Base-by-base conservation (phyloP, 2,329 filamentous ascomycete species). In the Hypoxylon sp. region DNA sequence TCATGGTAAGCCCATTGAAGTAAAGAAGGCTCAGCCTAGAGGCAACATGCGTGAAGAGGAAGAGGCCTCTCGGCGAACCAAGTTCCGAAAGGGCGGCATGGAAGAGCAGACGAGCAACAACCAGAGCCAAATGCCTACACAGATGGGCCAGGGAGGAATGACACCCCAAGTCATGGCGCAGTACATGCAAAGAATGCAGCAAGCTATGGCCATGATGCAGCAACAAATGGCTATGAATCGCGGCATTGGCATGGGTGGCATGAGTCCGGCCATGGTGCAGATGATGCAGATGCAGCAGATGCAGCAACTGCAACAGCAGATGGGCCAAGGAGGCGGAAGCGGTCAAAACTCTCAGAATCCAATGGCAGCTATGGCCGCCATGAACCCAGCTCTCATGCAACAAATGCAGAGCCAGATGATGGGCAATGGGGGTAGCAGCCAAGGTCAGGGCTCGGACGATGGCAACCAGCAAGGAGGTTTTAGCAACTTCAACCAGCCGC, bases 101-200 rank as follows among this genome's bases (percentile, higher is more conserved):
- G 75, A 78, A 9, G 71, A 76, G 29, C 68, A 67, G 27, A 44
- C 50, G 15, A 54, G 35, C 42, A 54, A 36, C 36, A 54, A 36
- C 36, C 68, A 66, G 43, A 63, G 45, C 30, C 66, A 64, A 51
- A 69, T 69, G 67, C 54, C 46, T 23, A 61, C 11, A 41, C 67
- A 65, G 43, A 67, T 68, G 66, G 63, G 59, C 26, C 67, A 69
- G 46, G 64, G 65, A 20, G 64, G 88, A 57, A 95, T 97, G 89
- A 95, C 90, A 13, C 93, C 93, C 0, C 91, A 96, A 67, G 87
- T 96, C 78, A 97, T 97, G 91, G 94, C 94, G 2, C 92, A 97
- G 71, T 97, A 97, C 75, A 96, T 94, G 85, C 91, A 96, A 71
- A 86, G 92, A 36, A 97, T 99, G 93, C 94, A 99, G 73, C 90